A percentile compares a stretch with the other conserved stretches of the same genome.
Evolutionary conservation across 2,329 filamentous ascomycete species (phyloP).

Genomic region (Ophiognomonia clavigignenti-juglandacearum): DNA sequence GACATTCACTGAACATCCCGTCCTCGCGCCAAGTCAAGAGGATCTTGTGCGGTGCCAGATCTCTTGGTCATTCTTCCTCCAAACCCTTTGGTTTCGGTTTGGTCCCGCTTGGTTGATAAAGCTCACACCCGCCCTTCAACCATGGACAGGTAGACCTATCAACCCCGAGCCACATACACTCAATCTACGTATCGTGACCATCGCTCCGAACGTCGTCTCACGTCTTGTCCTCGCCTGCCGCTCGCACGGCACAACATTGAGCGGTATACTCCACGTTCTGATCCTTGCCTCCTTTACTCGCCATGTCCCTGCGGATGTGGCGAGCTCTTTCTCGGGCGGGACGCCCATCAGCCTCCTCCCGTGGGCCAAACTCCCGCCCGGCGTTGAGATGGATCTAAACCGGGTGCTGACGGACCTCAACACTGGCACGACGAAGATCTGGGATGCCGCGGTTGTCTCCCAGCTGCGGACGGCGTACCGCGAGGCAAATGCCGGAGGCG

Average conservation of each 20-base stretch:
- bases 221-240: conserved; percentile 35
- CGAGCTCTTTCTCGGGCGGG: conserved; percentile 28
- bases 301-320: conserved; percentile 28
- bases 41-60: conserved; percentile 33
- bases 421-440: conserved; percentile 29
- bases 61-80: conserved; percentile 36
- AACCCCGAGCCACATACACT: conserved; percentile 32
- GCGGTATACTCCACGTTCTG: conserved; percentile 43
- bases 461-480: conserved; percentile 19
- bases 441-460: conserved; percentile 21
- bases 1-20: conserved; percentile 24
- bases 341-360: conserved; percentile 43
- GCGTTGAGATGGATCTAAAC: conserved; percentile 24
- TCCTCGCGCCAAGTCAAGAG: conserved; percentile 36
- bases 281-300: conserved; percentile 35
- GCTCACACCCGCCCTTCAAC: conserved; percentile 16
- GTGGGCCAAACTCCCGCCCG: conserved; percentile 23
- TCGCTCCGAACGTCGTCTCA: conserved; percentile 25
- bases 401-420: conserved; percentile 35
- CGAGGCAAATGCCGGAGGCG: conserved; percentile 12
- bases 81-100: conserved; percentile 34
- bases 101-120: conserved; percentile 36
- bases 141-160: conserved; percentile 36
- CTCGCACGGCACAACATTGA: conserved; percentile 38
- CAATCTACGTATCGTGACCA: conserved; percentile 30